A percentile compares a stretch with the other conserved stretches of the same genome.
These are phyloP conservation scores for Dalbergia cultrata DNA, from an alignment of 306 rosid species.

Conservation along the genomic window DNA sequence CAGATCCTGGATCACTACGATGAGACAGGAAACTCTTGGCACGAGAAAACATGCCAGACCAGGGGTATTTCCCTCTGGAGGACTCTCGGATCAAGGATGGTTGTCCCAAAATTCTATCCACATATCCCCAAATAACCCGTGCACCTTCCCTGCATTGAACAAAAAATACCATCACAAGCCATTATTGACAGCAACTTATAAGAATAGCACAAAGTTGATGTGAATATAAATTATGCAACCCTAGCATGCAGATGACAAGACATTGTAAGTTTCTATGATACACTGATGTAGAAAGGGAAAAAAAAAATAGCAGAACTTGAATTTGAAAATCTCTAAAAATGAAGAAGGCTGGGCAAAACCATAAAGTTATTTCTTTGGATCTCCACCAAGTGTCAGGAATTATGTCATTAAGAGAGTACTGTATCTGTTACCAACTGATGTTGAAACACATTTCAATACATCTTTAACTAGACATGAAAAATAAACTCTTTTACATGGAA, in stretches of 20 bases:
- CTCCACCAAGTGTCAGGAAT: not conserved
- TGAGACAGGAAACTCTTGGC: conserved; percentile 57
- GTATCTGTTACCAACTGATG: not conserved
- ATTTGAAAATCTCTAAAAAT: conserved; percentile 30
- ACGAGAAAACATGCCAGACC: conserved; percentile 86
- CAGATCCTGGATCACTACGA: conserved; percentile 47
- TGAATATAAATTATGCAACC: conserved; percentile 20
- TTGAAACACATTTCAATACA: conserved; percentile 3
- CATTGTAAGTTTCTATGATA: not conserved
- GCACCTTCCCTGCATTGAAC: conserved; percentile 91
- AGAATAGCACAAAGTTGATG: conserved; percentile 20
- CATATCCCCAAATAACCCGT: conserved; percentile 95
- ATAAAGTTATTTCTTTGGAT: not conserved
- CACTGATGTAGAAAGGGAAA: not conserved
- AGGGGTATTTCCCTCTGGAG: conserved; percentile 94
- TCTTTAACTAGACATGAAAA: too few relatives aligned
- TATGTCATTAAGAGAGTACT: not conserved
- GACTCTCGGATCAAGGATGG: conserved; percentile 97
- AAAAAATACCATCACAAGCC: conserved; percentile 38
- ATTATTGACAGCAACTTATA: conserved; percentile 26
- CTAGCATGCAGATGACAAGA: conserved; percentile 34
- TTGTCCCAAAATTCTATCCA: conserved; percentile 97
- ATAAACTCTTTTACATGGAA: too few relatives aligned
- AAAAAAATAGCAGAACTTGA: not conserved
- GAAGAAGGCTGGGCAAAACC: conserved; percentile 9